Evolutionary conservation across 441 rosid species (phyloP).

Genomic region (Populus hybrid): DNA sequence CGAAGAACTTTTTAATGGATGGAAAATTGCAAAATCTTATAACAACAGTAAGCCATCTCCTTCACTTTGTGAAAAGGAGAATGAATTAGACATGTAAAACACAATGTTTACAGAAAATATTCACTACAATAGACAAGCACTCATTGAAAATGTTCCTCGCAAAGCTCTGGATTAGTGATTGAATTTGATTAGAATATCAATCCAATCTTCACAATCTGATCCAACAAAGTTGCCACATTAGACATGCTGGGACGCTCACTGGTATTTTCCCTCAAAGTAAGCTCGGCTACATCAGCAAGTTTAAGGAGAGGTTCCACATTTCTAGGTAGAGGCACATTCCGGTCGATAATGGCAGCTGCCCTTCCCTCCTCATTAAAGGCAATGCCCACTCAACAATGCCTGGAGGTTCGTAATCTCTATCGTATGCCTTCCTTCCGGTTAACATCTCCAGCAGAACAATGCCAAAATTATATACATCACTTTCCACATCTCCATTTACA

Average conservation of each 20-base stretch:
- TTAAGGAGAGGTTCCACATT: slow-evolving; percentile 62
- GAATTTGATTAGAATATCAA: slow-evolving; percentile 31
- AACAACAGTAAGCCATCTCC: neutral
- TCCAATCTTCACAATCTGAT: slow-evolving; percentile 44
- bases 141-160: neutral
- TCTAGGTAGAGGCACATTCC: slow-evolving; percentile 42
- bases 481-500: slow-evolving; percentile 39
- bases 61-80: slow-evolving; percentile 7
- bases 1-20: neutral
- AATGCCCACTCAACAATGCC: slow-evolving; percentile 61
- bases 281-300: slow-evolving; percentile 57
- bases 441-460: slow-evolving; percentile 73
- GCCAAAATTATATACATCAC: slow-evolving; percentile 72
- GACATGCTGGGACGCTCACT: slow-evolving; percentile 48
- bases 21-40: neutral
- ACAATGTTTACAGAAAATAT: neutral
- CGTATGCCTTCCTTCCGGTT: slow-evolving; percentile 76
- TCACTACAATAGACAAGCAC: neutral
- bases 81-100: neutral
- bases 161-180: neutral
- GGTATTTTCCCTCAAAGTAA: slow-evolving; percentile 46
- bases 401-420: slow-evolving; percentile 58
- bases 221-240: slow-evolving; percentile 37
- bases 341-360: slow-evolving; percentile 47
- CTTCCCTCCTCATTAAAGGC: slow-evolving; percentile 44